Conservation (phyloP, 1,284 basidiomycete species). For the Leccinum solheimii region DNA sequence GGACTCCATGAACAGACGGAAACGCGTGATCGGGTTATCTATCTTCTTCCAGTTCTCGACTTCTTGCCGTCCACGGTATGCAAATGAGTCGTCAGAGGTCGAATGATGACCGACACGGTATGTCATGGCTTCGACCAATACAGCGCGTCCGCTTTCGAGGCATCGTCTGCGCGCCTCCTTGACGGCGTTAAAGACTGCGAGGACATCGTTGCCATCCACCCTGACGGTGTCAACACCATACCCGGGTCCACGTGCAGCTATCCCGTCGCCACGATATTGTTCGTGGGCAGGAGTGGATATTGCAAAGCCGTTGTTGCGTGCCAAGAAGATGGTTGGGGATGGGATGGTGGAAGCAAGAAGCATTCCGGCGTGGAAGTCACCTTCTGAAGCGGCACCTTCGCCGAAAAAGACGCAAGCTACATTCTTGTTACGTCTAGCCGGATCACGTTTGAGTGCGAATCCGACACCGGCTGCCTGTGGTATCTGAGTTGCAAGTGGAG, state of each 20-base stretch:
- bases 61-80: conserved; percentile 82
- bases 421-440: conserved; percentile 67
- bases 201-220: conserved; percentile 92
- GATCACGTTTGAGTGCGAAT: conserved; percentile 84
- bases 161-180: conserved; percentile 78
- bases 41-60: conserved; percentile 85
- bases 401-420: conserved; percentile 93
- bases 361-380: conserved; percentile 78
- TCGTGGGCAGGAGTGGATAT: conserved; percentile 91
- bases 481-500: conserved; percentile 93
- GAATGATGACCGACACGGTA: conserved; percentile 95
- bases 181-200: conserved; percentile 84
- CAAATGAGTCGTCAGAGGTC: conserved; percentile 92
- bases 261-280: conserved; percentile 93
- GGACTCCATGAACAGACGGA: conserved; percentile 80
- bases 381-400: conserved; percentile 78
- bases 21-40: conserved; percentile 87
- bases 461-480: conserved; percentile 94
- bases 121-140: conserved; percentile 91
- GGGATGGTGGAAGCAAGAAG: conserved; percentile 76
- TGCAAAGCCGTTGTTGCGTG: conserved; percentile 90
- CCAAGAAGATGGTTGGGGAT: conserved; percentile 71
- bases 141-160: conserved; percentile 77
- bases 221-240: conserved; percentile 90
- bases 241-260: conserved; percentile 89